phyloP scores from a whole-genome alignment of 2,329 filamentous ascomycete species.

The Fonsecaea erecta region DNA sequence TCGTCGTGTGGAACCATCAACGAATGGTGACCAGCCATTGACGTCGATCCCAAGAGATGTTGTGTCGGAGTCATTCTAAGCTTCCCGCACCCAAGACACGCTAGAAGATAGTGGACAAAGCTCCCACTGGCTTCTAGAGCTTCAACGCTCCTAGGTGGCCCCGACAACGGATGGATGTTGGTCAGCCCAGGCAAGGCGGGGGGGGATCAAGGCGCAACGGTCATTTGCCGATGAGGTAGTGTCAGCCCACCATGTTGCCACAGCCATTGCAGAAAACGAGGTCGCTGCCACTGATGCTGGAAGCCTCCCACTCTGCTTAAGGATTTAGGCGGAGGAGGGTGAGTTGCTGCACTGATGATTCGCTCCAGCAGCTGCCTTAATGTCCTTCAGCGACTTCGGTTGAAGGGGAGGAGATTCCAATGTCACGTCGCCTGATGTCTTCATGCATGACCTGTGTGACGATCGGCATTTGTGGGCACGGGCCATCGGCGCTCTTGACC shows the following conservation, averaged over 20 bases:
- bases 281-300: neutral
- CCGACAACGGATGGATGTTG: neutral
- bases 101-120: conserved; percentile 14
- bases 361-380: neutral
- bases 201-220: neutral
- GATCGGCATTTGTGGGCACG: neutral
- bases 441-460: neutral
- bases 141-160: neutral
- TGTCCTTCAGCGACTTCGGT: neutral
- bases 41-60: neutral
- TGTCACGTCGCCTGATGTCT: neutral
- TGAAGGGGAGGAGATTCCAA: neutral
- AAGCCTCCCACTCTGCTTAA: neutral
- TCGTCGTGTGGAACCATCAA: neutral
- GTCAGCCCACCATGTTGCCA: neutral
- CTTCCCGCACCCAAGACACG: conserved; percentile 13
- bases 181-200: conserved; percentile 13
- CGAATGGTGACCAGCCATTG: conserved; percentile 7
- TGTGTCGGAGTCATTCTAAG: conserved; percentile 2
- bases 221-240: conserved; percentile 6
- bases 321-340: conserved; percentile 5
- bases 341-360: neutral
- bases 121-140: neutral
- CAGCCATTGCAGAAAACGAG: neutral
- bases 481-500: neutral